Percentiles rank a stretch among this genome's conserved stretches.
Evolutionary conservation across 2,329 filamentous ascomycete species (phyloP).

Genomic region (Lecanicillium sp.): DNA sequence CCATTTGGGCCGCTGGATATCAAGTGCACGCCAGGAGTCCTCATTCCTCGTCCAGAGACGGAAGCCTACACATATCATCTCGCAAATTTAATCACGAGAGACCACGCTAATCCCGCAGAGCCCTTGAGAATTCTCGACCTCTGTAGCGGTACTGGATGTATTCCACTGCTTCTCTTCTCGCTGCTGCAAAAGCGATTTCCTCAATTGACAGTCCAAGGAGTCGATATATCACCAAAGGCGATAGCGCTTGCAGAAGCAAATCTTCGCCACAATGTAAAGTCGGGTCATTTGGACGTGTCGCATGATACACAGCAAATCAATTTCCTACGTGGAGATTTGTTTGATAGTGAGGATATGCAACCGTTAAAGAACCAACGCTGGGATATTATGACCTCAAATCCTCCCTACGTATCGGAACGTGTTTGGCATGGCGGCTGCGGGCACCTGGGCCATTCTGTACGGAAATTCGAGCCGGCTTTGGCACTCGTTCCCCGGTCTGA

Average conservation of each 20-base stretch:
- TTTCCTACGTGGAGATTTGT: constrained; percentile 43
- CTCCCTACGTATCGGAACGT: constrained; percentile 72
- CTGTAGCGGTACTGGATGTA: constrained; percentile 88
- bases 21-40: constrained; percentile 63
- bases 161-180: constrained; percentile 66
- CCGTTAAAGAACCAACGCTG: constrained; percentile 18
- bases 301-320: constrained; percentile 20
- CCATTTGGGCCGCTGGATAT: constrained; percentile 83
- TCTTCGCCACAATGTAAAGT: constrained; percentile 36
- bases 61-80: constrained; percentile 58
- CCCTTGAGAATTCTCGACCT: constrained; percentile 66
- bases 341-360: constrained; percentile 30
- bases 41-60: constrained; percentile 78
- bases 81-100: constrained; percentile 31
- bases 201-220: constrained; percentile 48
- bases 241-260: constrained; percentile 60
- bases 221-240: constrained; percentile 65
- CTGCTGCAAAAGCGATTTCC: constrained; percentile 39
- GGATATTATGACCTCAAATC: constrained; percentile 78
- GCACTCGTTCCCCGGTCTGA: constrained; percentile 57
- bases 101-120: background rate
- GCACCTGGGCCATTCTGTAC: constrained; percentile 61
- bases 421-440: constrained; percentile 29
- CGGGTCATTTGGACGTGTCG: constrained; percentile 15
- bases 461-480: constrained; percentile 69